Conservation (phyloP, 441 rosid genomes). For the Macaranga tanarius region DNA sequence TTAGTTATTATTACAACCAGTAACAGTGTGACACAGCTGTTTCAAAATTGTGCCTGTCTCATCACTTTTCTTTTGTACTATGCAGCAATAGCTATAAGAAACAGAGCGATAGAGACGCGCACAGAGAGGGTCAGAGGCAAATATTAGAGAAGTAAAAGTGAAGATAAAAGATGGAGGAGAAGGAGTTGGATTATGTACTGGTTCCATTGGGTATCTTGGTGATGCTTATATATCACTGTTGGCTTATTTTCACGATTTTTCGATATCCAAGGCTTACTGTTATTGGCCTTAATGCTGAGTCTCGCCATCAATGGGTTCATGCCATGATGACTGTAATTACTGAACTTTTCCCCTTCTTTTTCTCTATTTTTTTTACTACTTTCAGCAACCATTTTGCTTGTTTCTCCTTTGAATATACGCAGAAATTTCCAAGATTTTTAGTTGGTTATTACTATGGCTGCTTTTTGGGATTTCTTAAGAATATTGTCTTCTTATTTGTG, state of each 20-base stretch:
- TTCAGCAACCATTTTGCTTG: neutral
- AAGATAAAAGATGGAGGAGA: conserved; percentile 42
- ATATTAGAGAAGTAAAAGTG: neutral
- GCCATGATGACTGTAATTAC: conserved; percentile 60
- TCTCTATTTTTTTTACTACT: neutral
- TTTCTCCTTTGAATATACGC: neutral
- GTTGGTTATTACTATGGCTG: neutral
- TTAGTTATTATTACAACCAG: neutral
- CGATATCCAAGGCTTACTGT: conserved; percentile 57
- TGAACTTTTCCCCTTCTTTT: neutral
- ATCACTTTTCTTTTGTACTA: neutral
- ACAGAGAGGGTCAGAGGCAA: too few species aligned
- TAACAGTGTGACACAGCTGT: neutral
- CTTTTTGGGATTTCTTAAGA: too few species aligned
- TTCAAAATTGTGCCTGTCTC: too few species aligned
- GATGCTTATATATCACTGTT: conserved; percentile 52
- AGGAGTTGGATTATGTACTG: conserved; percentile 47
- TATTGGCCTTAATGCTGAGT: conserved; percentile 70
- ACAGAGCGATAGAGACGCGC: too few species aligned
- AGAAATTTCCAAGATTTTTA: neutral
- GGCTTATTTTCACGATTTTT: conserved; percentile 57
- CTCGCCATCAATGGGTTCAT: conserved; percentile 80
- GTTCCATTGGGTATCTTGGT: conserved; percentile 62
- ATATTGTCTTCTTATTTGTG: too few species aligned
- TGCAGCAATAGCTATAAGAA: too few species aligned